Conservation (phyloP, 2,329 filamentous ascomycete genomes). For the Acarospora socialis region DNA sequence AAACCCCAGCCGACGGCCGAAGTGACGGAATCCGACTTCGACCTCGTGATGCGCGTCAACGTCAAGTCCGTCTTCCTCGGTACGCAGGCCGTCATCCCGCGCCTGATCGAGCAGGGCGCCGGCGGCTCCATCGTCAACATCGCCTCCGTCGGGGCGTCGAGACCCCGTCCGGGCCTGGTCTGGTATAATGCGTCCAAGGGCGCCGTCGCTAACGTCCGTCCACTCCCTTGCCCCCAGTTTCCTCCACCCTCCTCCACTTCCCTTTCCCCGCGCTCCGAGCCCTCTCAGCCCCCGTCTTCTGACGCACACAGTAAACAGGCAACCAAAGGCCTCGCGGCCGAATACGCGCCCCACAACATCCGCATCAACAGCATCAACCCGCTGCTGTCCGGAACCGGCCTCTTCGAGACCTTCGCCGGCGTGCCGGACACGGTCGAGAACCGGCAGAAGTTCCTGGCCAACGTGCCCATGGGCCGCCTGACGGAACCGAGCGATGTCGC, state of each 20-base stretch:
- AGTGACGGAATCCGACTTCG: slow-evolving; percentile 30
- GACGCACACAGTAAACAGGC: slow-evolving; percentile 27
- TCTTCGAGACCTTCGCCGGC: slow-evolving; percentile 35
- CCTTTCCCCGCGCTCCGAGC: neutral
- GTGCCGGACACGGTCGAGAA: slow-evolving; percentile 32
- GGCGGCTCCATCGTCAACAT: slow-evolving; percentile 32
- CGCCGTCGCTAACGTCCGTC: slow-evolving; percentile 29
- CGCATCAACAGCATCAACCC: slow-evolving; percentile 60
- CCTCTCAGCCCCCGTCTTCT: neutral
- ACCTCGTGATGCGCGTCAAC: slow-evolving; percentile 30
- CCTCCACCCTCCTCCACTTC: neutral
- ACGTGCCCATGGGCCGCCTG: slow-evolving; percentile 29
- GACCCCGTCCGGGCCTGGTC: slow-evolving; percentile 29
- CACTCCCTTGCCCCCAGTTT: neutral
- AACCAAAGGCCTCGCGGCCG: slow-evolving; percentile 54
- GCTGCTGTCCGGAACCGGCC: slow-evolving; percentile 50
- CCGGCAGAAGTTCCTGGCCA: slow-evolving; percentile 28
- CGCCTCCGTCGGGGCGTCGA: slow-evolving; percentile 28
- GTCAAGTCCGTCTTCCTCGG: slow-evolving; percentile 29
- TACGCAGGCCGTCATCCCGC: slow-evolving; percentile 21
- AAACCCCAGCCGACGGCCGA: slow-evolving; percentile 25
- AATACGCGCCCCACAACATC: slow-evolving; percentile 59
- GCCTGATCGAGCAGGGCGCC: slow-evolving; percentile 24
- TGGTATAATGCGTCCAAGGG: slow-evolving; percentile 34
- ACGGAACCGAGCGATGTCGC: slow-evolving; percentile 45